Evolutionary conservation across 2,329 filamentous ascomycete species (phyloP).

Genomic region (Fusarium avenaceum): DNA sequence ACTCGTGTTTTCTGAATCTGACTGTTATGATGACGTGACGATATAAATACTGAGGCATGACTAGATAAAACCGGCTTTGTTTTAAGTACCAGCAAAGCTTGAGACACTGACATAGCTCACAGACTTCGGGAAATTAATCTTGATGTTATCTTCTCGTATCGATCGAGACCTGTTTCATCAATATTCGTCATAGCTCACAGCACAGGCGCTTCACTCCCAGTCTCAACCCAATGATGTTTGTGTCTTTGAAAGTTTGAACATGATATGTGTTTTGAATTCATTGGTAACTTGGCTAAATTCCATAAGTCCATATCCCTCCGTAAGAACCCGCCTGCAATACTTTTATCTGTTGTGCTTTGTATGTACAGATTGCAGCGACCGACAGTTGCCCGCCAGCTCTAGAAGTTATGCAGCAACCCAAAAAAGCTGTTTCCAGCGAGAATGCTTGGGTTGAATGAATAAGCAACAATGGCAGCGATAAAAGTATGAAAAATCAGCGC

Average conservation of each 20-base stretch:
- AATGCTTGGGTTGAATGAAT: conserved; percentile 8
- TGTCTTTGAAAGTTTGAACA: conserved; percentile 14
- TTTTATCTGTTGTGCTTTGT: conserved; percentile 25
- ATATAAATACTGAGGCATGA: not conserved
- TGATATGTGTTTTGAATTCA: conserved; percentile 36
- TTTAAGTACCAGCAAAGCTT: not conserved
- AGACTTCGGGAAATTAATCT: conserved; percentile 16
- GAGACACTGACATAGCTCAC: conserved; percentile 24
- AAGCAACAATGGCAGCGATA: conserved; percentile 6
- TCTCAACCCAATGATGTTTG: not conserved
- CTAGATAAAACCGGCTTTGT: conserved; percentile 7
- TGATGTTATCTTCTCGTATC: conserved; percentile 25
- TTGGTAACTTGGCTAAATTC: conserved; percentile 29
- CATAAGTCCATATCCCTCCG: conserved; percentile 20
- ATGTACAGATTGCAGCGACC: conserved; percentile 43
- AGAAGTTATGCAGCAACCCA: conserved; percentile 40
- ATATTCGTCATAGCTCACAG: conserved; percentile 29
- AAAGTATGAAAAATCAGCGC: conserved; percentile 32
- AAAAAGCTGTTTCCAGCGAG: conserved; percentile 13
- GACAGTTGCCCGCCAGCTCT: conserved; percentile 41
- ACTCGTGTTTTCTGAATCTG: conserved; percentile 10
- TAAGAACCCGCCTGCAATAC: conserved; percentile 35
- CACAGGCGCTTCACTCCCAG: not conserved
- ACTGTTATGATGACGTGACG: conserved; percentile 23
- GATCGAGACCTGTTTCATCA: conserved; percentile 20